phyloP scores from a whole-genome alignment of 371 early-diverging fungal species.

The Capniomyces stellatus region DNA sequence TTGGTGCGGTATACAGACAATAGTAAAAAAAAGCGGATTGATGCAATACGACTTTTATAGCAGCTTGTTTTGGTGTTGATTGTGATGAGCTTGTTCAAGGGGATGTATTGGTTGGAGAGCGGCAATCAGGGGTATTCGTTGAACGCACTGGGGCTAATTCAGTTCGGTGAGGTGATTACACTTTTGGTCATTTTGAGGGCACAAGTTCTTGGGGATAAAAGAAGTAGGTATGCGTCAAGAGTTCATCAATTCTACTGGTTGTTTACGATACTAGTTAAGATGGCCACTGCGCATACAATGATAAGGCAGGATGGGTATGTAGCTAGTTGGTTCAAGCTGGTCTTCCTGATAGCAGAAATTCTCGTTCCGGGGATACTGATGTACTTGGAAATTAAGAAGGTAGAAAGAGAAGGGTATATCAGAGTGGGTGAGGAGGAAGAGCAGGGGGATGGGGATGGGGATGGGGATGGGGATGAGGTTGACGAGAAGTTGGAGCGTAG shows the following conservation, averaged over 20 bases:
- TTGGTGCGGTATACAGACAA: no score
- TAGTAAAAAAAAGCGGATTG: no score
- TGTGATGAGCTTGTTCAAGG: no score
- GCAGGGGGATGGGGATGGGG: background rate
- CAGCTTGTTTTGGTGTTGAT: no score
- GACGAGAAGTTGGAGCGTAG: background rate
- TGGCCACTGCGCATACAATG: constrained; percentile 39
- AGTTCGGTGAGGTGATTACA: constrained; percentile 1
- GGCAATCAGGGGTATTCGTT: no score
- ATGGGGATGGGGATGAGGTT: background rate
- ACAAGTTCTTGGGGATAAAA: constrained; percentile 47
- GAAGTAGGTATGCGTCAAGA: constrained; percentile 41
- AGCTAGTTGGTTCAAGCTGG: constrained; percentile 17
- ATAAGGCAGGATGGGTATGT: constrained; percentile 19
- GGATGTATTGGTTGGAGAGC: no score
- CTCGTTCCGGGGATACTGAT: constrained; percentile 29
- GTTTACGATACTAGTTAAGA: constrained; percentile 24
- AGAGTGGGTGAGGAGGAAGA: constrained; percentile 38
- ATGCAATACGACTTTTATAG: no score
- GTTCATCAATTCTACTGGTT: constrained; percentile 60
- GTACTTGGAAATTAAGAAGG: constrained; percentile 33
- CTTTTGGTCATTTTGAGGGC: constrained; percentile 32
- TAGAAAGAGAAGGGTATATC: constrained; percentile 25
- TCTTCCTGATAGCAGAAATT: constrained; percentile 12
- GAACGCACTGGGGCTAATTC: background rate